These are phyloP conservation scores for Dryas alaskensis DNA, from an alignment of 306 rosid species.

Conservation along the genomic window DNA sequence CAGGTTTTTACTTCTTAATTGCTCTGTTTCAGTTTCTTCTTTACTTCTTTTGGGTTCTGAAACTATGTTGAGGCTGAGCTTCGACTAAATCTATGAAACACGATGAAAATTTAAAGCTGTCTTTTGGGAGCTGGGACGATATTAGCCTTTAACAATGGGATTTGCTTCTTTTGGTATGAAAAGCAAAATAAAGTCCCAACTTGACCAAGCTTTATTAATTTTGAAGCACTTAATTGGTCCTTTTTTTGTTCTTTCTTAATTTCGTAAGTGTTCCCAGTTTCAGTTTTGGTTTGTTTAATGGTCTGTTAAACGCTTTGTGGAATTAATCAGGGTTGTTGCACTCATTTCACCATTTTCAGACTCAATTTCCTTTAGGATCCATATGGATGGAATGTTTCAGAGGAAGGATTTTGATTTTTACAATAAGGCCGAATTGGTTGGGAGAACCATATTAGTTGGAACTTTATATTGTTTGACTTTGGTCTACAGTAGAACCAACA, in stretches of 20 bases:
- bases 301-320: too few species aligned
- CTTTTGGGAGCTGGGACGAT: not conserved
- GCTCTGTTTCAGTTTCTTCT: slow-evolving; percentile 10
- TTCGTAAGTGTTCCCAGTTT: not conserved
- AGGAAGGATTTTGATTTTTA: not conserved
- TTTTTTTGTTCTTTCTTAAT: too few species aligned
- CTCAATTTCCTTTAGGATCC: not conserved
- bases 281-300: not conserved
- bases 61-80: not conserved
- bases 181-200: not conserved
- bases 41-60: not conserved
- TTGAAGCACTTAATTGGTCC: not conserved
- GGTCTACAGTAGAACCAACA: too few species aligned
- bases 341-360: too few species aligned
- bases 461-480: too few species aligned
- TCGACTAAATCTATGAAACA: not conserved
- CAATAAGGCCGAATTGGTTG: not conserved
- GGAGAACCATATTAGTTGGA: not conserved
- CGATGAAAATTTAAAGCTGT: not conserved
- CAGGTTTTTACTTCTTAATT: slow-evolving; percentile 37
- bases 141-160: not conserved
- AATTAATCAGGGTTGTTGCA: not conserved
- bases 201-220: not conserved
- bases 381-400: not conserved
- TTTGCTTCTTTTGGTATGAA: not conserved